Conservation (phyloP, 495 filamentous ascomycete genomes). For the Monascus purpureus region DNA sequence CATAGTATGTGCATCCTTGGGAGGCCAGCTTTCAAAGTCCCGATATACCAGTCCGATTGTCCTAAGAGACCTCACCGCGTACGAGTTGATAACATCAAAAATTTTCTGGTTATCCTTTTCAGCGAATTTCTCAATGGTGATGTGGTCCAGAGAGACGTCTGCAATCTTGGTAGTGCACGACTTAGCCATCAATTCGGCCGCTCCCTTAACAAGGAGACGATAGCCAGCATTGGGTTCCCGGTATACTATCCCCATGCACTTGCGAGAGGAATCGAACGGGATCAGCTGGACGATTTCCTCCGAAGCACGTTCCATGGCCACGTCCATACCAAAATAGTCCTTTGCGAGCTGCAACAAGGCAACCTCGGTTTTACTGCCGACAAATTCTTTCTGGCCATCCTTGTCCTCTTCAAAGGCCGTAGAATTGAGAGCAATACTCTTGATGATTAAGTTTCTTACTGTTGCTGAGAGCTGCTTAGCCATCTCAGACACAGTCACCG, state of each 20-base stretch:
- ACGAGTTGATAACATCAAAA: slow-evolving; percentile 35
- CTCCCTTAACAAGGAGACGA: slow-evolving; percentile 54
- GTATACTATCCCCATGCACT: slow-evolving; percentile 56
- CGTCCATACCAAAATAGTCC: slow-evolving; percentile 49
- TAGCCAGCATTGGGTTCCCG: slow-evolving; percentile 40
- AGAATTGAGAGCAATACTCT: slow-evolving; percentile 52
- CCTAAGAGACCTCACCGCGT: slow-evolving; percentile 44
- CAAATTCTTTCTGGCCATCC: slow-evolving; percentile 41
- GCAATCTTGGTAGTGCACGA: slow-evolving; percentile 29
- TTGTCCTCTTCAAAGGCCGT: slow-evolving; percentile 51
- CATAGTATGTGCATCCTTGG: slow-evolving; percentile 21
- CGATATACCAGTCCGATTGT: slow-evolving; percentile 51
- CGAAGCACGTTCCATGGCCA: slow-evolving; percentile 44
- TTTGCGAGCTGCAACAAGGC: slow-evolving; percentile 48
- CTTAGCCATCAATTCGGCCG: slow-evolving; percentile 50
- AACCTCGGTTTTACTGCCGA: slow-evolving; percentile 64
- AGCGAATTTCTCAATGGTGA: slow-evolving; percentile 24
- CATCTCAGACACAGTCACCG: slow-evolving; percentile 13
- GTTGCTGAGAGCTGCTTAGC: slow-evolving; percentile 26
- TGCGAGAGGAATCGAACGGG: slow-evolving; percentile 54
- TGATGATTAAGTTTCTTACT: slow-evolving; percentile 34
- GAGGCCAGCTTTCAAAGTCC: slow-evolving; percentile 52
- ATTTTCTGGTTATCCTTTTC: slow-evolving; percentile 14
- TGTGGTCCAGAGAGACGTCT: slow-evolving; percentile 13
- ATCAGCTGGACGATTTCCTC: slow-evolving; percentile 45